Evolutionary conservation across 306 rosid species (phyloP), one percentile per base, ranked within the genome.

Genomic region (Heteromeles arbutifolia): DNA sequence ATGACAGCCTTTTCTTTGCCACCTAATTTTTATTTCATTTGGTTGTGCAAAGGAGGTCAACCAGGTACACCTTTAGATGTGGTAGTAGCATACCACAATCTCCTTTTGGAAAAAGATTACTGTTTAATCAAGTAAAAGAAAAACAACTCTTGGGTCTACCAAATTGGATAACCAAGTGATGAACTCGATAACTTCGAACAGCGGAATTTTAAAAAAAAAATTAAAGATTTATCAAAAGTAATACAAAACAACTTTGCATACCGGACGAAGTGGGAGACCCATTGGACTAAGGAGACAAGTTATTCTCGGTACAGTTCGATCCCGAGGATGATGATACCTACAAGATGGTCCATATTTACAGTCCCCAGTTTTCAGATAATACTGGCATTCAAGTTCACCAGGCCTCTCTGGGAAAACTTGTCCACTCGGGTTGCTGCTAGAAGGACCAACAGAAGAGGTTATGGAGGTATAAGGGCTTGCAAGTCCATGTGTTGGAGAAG

Each of bases 211-310:
- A 4, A 45, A 29, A 29, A 29, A 3, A 18, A 62, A 44, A 48
- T 73, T 43, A 62, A 11, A 44, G 21, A 48, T 28, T 61, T 28
- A 66, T 4, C 43, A 41, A 50, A 70, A 52, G 2, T 32, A 17
- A 66, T 12, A 15, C 11, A 15, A 4, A 25, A 31, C 14, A 57
- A 74, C 65, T 34, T 74, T 52, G 15, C 89, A 66, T 84, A 93
- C 98, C 92, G 89, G 90, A 70, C 96, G 91, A 67, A 93, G 58
- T 17, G 98, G 98, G 59, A 93, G 91, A 73, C 98, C 98, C 21
- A 86, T 52, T 48, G 92, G 88, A 76, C 88, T 90, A 64, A 90
- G 98, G 78, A 84, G 83, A 78, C 81, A 75, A 67, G 67, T 76
- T 59, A 92, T 85, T 61, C 80, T 81, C 59, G 89, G 79, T 69